Evolutionary conservation across 345 rosid species (phyloP).

Genomic region (Cardamine occulta): DNA sequence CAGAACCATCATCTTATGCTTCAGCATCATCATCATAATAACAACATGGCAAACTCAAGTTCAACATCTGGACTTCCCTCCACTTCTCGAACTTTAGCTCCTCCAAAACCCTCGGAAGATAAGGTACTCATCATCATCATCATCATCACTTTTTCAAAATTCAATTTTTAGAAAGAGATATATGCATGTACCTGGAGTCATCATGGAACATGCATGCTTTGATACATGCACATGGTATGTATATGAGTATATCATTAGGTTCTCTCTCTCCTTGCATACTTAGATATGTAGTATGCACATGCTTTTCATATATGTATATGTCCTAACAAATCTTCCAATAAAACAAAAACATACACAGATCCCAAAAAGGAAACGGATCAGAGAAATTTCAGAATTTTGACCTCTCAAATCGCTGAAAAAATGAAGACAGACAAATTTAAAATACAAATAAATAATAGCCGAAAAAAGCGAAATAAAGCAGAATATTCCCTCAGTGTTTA

Average conservation of each 20-base stretch:
- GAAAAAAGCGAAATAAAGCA: constrained; percentile 16
- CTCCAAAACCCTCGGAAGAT: constrained; percentile 66
- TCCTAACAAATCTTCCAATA: constrained; percentile 46
- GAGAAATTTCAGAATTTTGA: constrained; percentile 40
- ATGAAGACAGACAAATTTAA: constrained; percentile 22
- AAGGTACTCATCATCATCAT: constrained; percentile 62
- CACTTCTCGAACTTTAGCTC: constrained; percentile 55
- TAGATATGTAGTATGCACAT: constrained; percentile 47
- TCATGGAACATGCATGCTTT: constrained; percentile 33
- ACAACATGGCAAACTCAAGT: constrained; percentile 57
- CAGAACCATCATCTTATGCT: constrained; percentile 54
- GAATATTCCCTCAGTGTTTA: constrained; percentile 31
- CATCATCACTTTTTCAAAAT: constrained; percentile 11
- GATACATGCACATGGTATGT: constrained; percentile 33
- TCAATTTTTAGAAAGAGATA: constrained; percentile 25
- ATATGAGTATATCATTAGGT: neutral
- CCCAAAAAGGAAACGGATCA: constrained; percentile 46
- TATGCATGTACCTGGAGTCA: constrained; percentile 23
- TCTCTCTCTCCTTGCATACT: constrained; percentile 30
- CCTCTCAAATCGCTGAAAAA: constrained; percentile 32
- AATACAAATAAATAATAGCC: constrained; percentile 17
- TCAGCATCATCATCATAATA: constrained; percentile 51
- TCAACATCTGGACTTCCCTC: constrained; percentile 48
- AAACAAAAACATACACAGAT: constrained; percentile 44
- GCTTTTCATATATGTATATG: constrained; percentile 38